Evolutionary conservation across 129 eudicot species (phyloP).

Genomic region (Erigeron canadensis): DNA sequence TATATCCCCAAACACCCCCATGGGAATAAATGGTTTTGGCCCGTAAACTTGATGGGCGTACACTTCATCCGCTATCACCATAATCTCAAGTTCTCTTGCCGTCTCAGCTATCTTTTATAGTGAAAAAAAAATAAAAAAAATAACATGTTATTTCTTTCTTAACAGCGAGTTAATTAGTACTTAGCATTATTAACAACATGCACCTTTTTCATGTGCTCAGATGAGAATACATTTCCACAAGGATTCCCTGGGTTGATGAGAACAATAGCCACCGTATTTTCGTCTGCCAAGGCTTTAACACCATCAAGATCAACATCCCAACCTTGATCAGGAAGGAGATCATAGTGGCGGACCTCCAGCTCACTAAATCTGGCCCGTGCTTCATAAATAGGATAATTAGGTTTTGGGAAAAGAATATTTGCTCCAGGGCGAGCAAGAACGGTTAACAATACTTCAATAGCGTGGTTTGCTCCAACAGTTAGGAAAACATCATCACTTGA

Average conservation of each 20-base stretch:
- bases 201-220: constrained; percentile 49
- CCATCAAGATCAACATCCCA: constrained; percentile 67
- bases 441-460: constrained; percentile 40
- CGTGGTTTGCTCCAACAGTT: constrained; percentile 56
- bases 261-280: constrained; percentile 54
- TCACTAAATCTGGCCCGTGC: constrained; percentile 39
- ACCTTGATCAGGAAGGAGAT: constrained; percentile 56
- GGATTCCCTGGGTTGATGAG: constrained; percentile 69
- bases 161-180: too few species aligned
- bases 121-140: neutral
- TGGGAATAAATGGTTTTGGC: constrained; percentile 49
- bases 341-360: constrained; percentile 48
- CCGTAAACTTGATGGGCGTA: constrained; percentile 51
- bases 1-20: constrained; percentile 51
- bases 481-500: constrained; percentile 45
- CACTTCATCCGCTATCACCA: constrained; percentile 59
- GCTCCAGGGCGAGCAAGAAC: constrained; percentile 52
- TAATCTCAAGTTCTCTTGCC: constrained; percentile 49
- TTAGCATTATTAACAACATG: too few species aligned
- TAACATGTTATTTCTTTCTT: too few species aligned
- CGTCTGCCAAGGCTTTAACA: constrained; percentile 47
- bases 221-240: constrained; percentile 57
- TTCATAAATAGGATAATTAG: constrained; percentile 53
- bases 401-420: constrained; percentile 55
- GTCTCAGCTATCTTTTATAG: constrained; percentile 47